Evolutionary conservation across 2,329 filamentous ascomycete genomes (phyloP), one percentile per base, ranked within the genome.

Genomic region (Botrytis porri): DNA sequence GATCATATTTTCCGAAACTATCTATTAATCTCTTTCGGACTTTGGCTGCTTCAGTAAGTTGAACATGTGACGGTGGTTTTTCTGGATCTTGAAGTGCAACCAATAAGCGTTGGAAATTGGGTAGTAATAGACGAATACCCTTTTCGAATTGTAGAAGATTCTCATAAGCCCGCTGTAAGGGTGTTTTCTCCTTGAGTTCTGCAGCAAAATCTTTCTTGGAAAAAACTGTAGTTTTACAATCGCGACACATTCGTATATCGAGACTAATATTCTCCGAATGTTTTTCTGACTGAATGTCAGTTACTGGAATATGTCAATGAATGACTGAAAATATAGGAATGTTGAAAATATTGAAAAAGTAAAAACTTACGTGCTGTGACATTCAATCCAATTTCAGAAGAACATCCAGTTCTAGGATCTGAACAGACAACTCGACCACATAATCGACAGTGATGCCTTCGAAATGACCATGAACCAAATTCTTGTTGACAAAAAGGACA

Each of bases 401-500:
- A 99, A 82, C 96, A 99, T 5, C 83, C 90, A 0, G 96, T 99
- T 73, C 89, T 87, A 0, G 88, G 88, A 82, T 99, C 96, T 20
- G 94, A 94, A 80, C 96, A 99, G 0, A 99, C 94, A 0, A 99
- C 94, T 61, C 92, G 89, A 5, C 96, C 96, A 79, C 96, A 99
- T 82, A 97, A 91, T 71, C 96, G 89, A 82, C 96, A 99, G 82
- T 99, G 96, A 81, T 98, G 96, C 77, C 96, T 87, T 78, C 96
- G 89, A 79, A 98, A 97, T 1, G 94, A 93, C 88, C 97, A 98
- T 22, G 91, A 92, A 0, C 94, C 92, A 82, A 99, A 99, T 73
- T 97, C 94, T 79, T 99, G 96, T 80, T 97, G 93, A 79, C 96
- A 99, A 80, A 97, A 97, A 0, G 96, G 96, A 80, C 96, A 99